Base-by-base conservation (phyloP, 257 asterid genomes). In the Capsicum pubescens region DNA sequence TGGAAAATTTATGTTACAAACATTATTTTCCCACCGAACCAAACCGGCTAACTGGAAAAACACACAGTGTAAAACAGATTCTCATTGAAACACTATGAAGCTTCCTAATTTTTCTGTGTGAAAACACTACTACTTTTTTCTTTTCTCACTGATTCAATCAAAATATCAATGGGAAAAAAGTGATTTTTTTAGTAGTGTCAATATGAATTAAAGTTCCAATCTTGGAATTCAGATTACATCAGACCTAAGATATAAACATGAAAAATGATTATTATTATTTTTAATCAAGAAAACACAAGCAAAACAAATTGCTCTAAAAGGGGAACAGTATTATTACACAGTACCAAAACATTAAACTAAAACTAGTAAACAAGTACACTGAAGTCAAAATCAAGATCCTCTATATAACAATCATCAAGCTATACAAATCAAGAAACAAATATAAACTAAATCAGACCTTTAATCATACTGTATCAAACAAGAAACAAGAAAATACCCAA, bases 401-500 rank as follows among this genome's bases (percentile, higher is more conserved):
- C 81, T 21, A 76, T 2, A 14, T 13, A 32, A 68, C 58, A 46
- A 60, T 55, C 17, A 80, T 80, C 36, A 68, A 42, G n/a, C 10
- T 39, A 26, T 16, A 78, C 6, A 80, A 69, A 52, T 70, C 82
- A 57, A 81, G 81, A 58, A 84, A 69, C 50, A 57, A 61, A 16
- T n/a, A 67, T 1, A 26, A 17, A n/a, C 26, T 16, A 64, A 66
- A 10, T 66, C 44, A 79, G 16, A 79, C 8, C 64, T 7, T 55
- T n/a, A 56, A 57, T 21, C 44, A 32, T 36, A 67, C 4, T 14
- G n/a, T 39, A 21, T 39, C 7, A 56, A 55, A 79, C 16, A 79
- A 67, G 63, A 32, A 55, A 56, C 36, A 36, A 84, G 56, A 79
- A 15, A 84, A 80, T 79, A 56, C 84, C 87, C 76, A 80, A n/a